phyloP scores from a whole-genome alignment of 768 basidiomycete species.

The Ramaria sp. region DNA sequence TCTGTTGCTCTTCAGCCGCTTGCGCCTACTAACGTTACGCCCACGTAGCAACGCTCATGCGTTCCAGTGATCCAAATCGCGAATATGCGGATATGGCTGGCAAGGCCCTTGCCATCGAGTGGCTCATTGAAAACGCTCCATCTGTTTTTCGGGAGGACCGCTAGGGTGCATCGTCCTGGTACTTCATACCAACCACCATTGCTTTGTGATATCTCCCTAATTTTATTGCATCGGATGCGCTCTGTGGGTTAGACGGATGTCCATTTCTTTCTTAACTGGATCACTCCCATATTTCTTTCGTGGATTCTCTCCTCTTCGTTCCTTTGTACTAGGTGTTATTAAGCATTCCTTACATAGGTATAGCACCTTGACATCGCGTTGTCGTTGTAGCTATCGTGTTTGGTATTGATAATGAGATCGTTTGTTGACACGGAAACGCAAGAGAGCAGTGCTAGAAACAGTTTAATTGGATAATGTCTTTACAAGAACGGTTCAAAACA shows the following conservation, averaged over 20 bases:
- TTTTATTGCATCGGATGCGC: conserved; percentile 1
- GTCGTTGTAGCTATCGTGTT: neutral
- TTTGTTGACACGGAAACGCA: too few relatives aligned
- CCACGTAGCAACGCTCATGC: conserved; percentile 78
- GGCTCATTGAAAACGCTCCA: conserved; percentile 85
- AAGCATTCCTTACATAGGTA: neutral
- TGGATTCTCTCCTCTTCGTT: neutral
- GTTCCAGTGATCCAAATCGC: conserved; percentile 71
- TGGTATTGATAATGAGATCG: neutral
- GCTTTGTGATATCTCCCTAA: neutral
- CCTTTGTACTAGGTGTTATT: neutral
- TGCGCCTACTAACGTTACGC: neutral
- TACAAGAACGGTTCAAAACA: too few relatives aligned
- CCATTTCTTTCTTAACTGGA: neutral
- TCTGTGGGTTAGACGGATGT: neutral
- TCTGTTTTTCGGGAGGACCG: conserved; percentile 30
- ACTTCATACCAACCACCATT: neutral
- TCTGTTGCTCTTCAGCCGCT: conserved; percentile 3
- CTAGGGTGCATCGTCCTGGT: neutral
- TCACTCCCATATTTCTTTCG: neutral
- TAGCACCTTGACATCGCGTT: neutral
- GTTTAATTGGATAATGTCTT: too few relatives aligned
- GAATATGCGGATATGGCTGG: conserved; percentile 99
- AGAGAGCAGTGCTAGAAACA: too few relatives aligned
- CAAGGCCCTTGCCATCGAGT: conserved; percentile 87